Evolutionary conservation across 2,329 filamentous ascomycete species (phyloP), one percentile per base, ranked within the genome.

Genomic region (Chaetomium sp.): DNA sequence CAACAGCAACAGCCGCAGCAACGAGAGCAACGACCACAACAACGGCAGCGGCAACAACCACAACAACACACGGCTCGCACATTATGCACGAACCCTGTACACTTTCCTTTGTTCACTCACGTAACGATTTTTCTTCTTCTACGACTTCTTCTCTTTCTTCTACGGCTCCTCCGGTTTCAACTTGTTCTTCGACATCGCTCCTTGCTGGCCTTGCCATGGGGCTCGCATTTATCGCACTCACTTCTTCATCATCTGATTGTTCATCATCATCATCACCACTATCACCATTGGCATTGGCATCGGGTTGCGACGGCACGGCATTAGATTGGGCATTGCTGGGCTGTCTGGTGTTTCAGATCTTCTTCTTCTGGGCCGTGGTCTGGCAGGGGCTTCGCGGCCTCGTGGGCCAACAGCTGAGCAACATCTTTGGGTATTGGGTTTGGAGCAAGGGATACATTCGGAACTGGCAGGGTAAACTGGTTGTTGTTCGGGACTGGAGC

Each of bases 91-190:
- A 59, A 61, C 52, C 53, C 8, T 60, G 57, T 63, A 63, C 53
- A 57, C 44, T 64, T 49, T 61, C 61, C 56, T 62, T 63, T 63
- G 60, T 64, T 49, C 49, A 48, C 42, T 55, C 49, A 52, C 42
- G 14, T 48, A 43, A 61, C 37, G 47, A 58, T 34, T 51, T 43
- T 54, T 19, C 46, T 54, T 49, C 19, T 9, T 53, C 55, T 14
- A 52, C 40, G 14, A 40, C 50, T 50, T 27, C 41, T 14, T 43
- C 44, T 52, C 49, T 34, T 6, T 9, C n/a, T 19, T 51, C 48
- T 51, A 42, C 42, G 54, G 45, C 8, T 36, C 35, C 50, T 41
- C 40, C 43, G 45, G 38, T 42, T 38, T 49, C 46, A n/a, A 8
- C 11, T 42, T 27, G 19, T 27, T 49, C 52, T 36, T 57, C 52